Percentiles rank a stretch among this genome's conserved stretches.
These are phyloP conservation scores for Dendrocalamus latiflorus DNA, from an alignment of 202 grass and related monocot genomes.

Conservation along the genomic window DNA sequence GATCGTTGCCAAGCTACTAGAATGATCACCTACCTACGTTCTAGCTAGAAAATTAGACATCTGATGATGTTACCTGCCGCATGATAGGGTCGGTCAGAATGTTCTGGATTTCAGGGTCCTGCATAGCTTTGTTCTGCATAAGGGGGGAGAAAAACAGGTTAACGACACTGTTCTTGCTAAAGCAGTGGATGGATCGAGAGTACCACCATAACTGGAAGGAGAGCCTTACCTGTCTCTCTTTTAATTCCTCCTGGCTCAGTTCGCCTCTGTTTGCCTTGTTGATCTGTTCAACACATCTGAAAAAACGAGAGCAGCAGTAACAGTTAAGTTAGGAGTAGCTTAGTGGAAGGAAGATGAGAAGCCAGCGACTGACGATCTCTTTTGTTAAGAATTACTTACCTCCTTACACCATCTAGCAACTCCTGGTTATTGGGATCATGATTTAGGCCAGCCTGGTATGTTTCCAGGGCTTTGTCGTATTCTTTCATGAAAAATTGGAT, in stretches of 20 bases:
- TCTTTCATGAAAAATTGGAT: slow-evolving; percentile 99
- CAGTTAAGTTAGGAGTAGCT: neutral
- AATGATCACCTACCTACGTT: neutral
- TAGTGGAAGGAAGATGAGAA: neutral
- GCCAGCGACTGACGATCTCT: neutral
- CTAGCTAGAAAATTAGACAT: neutral
- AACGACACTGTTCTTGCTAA: neutral
- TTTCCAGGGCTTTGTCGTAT: slow-evolving; percentile 87
- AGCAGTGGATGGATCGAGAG: neutral
- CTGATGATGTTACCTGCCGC: slow-evolving; percentile 58
- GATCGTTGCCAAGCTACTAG: neutral
- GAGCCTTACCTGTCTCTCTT: slow-evolving; percentile 82
- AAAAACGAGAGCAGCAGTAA: neutral
- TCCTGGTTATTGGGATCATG: slow-evolving; percentile 85
- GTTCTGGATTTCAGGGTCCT: slow-evolving; percentile 92
- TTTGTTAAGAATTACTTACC: slow-evolving; percentile 39
- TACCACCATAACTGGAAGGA: neutral
- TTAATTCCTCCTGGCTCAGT: slow-evolving; percentile 82
- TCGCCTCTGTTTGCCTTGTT: slow-evolving; percentile 95
- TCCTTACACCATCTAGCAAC: slow-evolving; percentile 72
- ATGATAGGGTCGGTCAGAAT: slow-evolving; percentile 94
- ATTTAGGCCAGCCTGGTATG: slow-evolving; percentile 95
- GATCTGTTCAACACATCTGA: slow-evolving; percentile 87
- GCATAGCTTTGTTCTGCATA: slow-evolving; percentile 81
- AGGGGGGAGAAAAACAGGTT: slow-evolving; percentile 5